Percentiles rank a stretch among this genome's conserved stretches.
These are phyloP conservation scores for Setaria viridis DNA, from an alignment of 202 grass and related monocot genomes.

Conservation along the genomic window DNA sequence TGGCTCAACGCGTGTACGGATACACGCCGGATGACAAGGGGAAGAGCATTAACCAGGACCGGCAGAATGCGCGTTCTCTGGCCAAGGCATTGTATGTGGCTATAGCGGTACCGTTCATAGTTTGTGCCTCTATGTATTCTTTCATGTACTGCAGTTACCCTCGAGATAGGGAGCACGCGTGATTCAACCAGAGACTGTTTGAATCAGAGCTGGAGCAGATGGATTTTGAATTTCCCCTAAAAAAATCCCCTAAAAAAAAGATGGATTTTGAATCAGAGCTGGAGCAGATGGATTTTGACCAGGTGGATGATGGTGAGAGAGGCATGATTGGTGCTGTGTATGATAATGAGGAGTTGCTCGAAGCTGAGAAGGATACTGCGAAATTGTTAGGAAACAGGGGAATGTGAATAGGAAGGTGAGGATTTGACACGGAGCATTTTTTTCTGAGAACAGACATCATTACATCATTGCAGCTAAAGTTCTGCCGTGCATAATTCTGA, in stretches of 20 bases:
- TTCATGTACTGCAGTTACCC: slow-evolving; percentile 78
- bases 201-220: slow-evolving; percentile 64
- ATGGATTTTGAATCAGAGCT: slow-evolving; percentile 24
- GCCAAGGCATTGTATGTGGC: slow-evolving; percentile 70
- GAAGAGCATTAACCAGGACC: slow-evolving; percentile 32
- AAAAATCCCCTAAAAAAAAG: no score
- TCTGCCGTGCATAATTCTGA: no score
- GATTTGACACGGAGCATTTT: no score
- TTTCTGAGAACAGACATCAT: no score
- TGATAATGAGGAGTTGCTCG: not conserved
- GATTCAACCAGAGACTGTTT: slow-evolving; percentile 46
- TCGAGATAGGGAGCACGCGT: slow-evolving; percentile 68
- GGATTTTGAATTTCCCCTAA: no score
- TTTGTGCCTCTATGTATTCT: slow-evolving; percentile 70
- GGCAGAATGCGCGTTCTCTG: slow-evolving; percentile 62
- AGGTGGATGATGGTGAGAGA: slow-evolving; percentile 21
- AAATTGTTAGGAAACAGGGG: slow-evolving; percentile 33
- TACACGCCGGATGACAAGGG: slow-evolving; percentile 61
- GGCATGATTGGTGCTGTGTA: not conserved
- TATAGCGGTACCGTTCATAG: slow-evolving; percentile 63
- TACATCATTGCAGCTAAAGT: no score
- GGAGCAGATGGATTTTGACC: slow-evolving; percentile 21
- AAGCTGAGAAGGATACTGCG: slow-evolving; percentile 28
- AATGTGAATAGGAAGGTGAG: not conserved
- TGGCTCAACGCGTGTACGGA: slow-evolving; percentile 64